Evolutionary conservation across 257 asterid species (phyloP).

Genomic region (Coffea eugenioides): DNA sequence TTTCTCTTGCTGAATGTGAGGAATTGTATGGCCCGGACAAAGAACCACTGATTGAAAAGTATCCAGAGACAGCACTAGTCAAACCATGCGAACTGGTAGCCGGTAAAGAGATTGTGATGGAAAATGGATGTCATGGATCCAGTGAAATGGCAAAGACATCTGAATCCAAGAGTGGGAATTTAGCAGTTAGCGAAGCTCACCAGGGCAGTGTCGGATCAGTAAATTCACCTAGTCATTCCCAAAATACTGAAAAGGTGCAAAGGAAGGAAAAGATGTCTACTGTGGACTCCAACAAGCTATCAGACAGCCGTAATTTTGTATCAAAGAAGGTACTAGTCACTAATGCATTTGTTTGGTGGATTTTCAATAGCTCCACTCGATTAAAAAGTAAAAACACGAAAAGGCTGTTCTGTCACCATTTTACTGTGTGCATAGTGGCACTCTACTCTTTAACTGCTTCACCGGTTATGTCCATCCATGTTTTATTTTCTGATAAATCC

Average conservation of each 20-base stretch:
- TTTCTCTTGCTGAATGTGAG: conserved; percentile 72
- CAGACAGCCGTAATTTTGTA: conserved; percentile 38
- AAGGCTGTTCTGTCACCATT: neutral
- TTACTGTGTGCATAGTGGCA: neutral
- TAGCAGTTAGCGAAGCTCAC: conserved; percentile 25
- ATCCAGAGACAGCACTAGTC: conserved; percentile 43
- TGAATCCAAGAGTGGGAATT: conserved; percentile 23
- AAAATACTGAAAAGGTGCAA: conserved; percentile 30
- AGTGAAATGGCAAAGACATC: conserved; percentile 27
- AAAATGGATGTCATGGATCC: conserved; percentile 28
- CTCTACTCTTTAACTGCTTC: neutral
- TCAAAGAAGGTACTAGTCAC: conserved; percentile 35
- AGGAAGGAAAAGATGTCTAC: conserved; percentile 41
- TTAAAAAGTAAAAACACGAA: neutral
- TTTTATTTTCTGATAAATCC: conserved; percentile 3
- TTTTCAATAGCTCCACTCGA: neutral
- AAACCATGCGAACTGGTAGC: conserved; percentile 26
- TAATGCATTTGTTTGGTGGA: neutral
- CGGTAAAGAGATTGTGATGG: conserved; percentile 24
- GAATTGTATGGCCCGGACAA: conserved; percentile 93
- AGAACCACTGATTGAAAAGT: conserved; percentile 57
- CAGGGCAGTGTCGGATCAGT: conserved; percentile 17
- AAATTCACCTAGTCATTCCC: conserved; percentile 32
- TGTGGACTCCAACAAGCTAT: conserved; percentile 34
- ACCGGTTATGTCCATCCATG: neutral